phyloP scores from a whole-genome alignment of 2,329 filamentous ascomycete species.

The Trichoderma sp. region DNA sequence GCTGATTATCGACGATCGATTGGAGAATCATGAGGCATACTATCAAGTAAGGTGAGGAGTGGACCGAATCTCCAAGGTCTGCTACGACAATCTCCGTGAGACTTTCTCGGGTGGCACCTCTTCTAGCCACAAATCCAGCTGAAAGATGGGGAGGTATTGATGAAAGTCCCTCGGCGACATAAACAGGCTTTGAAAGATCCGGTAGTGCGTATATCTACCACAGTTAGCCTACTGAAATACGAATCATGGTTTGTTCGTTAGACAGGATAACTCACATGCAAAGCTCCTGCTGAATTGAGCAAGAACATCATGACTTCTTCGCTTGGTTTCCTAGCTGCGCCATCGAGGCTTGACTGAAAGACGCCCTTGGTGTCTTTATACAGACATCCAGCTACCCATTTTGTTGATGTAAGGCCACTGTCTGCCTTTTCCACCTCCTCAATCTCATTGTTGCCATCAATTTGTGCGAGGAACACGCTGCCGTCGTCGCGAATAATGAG shows the following conservation, averaged over 20 bases:
- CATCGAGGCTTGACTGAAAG: conserved; percentile 46
- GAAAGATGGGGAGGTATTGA: conserved; percentile 76
- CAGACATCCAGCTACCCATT: conserved; percentile 81
- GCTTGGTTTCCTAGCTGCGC: conserved; percentile 39
- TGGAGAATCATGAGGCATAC: conserved; percentile 47
- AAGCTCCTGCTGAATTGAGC: conserved; percentile 68
- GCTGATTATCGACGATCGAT: background rate
- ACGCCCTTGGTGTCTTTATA: conserved; percentile 66
- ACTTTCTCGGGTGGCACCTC: conserved; percentile 68
- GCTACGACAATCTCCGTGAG: conserved; percentile 79
- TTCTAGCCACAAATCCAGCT: conserved; percentile 64
- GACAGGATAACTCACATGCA: conserved; percentile 59
- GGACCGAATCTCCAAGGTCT: conserved; percentile 74
- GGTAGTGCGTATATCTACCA: conserved; percentile 72
- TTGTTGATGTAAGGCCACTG: conserved; percentile 54
- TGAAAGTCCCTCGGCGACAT: conserved; percentile 71
- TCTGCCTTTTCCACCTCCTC: conserved; percentile 73
- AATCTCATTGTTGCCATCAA: conserved; percentile 74
- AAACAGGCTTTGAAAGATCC: conserved; percentile 68
- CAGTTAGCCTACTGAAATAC: background rate
- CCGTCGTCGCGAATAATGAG: conserved; percentile 80
- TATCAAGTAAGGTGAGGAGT: conserved; percentile 74
- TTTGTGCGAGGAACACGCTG: conserved; percentile 74
- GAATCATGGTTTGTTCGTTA: background rate
- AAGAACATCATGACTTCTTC: conserved; percentile 71